These are phyloP conservation scores for Leptographium procerum DNA, from an alignment of 2,329 filamentous ascomycete species.

Conservation along the genomic window DNA sequence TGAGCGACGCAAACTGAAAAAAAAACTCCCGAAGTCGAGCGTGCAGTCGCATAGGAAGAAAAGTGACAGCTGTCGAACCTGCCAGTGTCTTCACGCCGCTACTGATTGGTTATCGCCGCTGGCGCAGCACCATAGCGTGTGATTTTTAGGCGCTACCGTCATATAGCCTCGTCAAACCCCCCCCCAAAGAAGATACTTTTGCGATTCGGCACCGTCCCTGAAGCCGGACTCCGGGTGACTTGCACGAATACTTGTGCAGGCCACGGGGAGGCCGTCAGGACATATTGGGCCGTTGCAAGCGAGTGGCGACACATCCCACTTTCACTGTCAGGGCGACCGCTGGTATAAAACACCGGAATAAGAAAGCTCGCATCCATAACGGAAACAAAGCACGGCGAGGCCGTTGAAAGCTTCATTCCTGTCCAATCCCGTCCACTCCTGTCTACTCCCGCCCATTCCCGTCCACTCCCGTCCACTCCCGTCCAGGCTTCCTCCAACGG, in stretches of 20 bases:
- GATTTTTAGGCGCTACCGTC: background rate
- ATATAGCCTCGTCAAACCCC: background rate
- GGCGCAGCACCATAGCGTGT: background rate
- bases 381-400: background rate
- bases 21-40: background rate
- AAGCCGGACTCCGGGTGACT: background rate
- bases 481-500: background rate
- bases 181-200: background rate
- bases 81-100: background rate
- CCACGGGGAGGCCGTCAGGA: background rate
- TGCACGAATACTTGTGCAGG: background rate
- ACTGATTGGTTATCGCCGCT: background rate
- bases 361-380: background rate
- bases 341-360: background rate
- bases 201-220: background rate
- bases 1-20: background rate
- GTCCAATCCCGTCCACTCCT: no score
- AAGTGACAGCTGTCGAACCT: background rate
- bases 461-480: no score
- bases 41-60: background rate
- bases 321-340: background rate
- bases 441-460: no score
- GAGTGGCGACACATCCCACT: background rate
- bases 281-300: background rate
- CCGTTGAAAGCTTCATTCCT: background rate